These are phyloP conservation scores for Effrenium voratum DNA, from an alignment of 73 alveolate genomes.

Conservation along the genomic window DNA sequence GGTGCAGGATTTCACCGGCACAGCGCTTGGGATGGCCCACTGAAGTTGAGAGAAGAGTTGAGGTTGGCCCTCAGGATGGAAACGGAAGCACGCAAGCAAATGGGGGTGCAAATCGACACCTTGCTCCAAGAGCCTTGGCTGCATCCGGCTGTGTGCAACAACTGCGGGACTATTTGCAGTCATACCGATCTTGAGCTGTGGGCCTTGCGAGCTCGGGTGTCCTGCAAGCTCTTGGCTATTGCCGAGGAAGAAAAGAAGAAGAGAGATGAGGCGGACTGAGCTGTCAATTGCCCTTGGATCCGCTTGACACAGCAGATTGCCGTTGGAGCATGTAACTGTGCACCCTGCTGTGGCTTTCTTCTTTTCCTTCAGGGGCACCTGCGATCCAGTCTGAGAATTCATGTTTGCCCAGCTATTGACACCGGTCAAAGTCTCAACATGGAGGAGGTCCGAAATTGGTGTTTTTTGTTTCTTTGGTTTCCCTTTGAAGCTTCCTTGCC, in stretches of 20 bases:
- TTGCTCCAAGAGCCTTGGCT: slow-evolving; percentile 8
- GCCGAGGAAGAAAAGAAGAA: slow-evolving; percentile 30
- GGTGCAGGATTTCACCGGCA: too few relatives aligned
- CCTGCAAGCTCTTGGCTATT: background rate
- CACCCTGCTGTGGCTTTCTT: too few relatives aligned
- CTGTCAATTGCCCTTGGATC: too few relatives aligned
- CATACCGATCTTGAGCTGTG: background rate
- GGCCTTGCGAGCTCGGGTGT: background rate
- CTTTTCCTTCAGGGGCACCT: background rate
- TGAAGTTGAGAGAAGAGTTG: too few relatives aligned
- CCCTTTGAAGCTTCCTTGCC: too few relatives aligned
- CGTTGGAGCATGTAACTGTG: too few relatives aligned
- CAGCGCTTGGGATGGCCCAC: too few relatives aligned
- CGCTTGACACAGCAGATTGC: too few relatives aligned
- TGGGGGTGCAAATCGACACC: slow-evolving; percentile 28
- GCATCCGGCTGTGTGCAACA: too few relatives aligned
- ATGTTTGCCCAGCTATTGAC: background rate
- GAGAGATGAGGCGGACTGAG: slow-evolving; percentile 37
- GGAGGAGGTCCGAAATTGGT: background rate
- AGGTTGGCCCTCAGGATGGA: slow-evolving; percentile 26
- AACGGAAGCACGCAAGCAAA: slow-evolving; percentile 31
- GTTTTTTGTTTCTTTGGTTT: background rate
- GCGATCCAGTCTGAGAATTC: background rate
- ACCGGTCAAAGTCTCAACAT: background rate
- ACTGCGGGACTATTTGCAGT: too few relatives aligned